These are phyloP conservation scores for Diaporthe sp. DNA, from an alignment of 2,329 filamentous ascomycete species.

Conservation along the genomic window DNA sequence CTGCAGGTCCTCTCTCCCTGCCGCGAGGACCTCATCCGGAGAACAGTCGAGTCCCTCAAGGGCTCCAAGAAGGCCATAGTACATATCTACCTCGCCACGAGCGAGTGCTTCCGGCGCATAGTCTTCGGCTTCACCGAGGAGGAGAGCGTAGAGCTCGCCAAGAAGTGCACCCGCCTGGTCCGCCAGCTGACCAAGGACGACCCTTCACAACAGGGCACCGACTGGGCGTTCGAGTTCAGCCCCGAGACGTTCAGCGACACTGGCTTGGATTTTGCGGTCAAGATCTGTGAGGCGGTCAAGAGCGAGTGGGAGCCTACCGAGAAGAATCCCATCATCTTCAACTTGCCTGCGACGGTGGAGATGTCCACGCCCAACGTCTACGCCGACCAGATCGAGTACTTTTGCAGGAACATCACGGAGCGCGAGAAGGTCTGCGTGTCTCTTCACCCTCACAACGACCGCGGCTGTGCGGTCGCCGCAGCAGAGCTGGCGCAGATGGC, in stretches of 20 bases:
- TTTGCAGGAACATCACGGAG: conserved; percentile 87
- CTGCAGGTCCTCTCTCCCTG: conserved; percentile 94
- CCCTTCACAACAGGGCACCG: conserved; percentile 67
- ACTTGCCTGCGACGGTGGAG: conserved; percentile 95
- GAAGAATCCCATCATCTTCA: conserved; percentile 92
- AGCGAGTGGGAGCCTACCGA: conserved; percentile 87
- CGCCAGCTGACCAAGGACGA: conserved; percentile 90
- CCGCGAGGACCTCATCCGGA: conserved; percentile 88
- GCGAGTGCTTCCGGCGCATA: conserved; percentile 92
- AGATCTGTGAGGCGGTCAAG: conserved; percentile 94
- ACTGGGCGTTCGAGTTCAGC: conserved; percentile 87
- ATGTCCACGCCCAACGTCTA: conserved; percentile 95
- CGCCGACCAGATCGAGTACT: conserved; percentile 96
- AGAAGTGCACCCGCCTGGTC: conserved; percentile 88
- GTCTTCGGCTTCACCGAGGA: conserved; percentile 91
- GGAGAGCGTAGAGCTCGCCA: conserved; percentile 84
- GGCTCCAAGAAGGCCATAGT: conserved; percentile 95
- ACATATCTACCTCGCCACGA: conserved; percentile 96
- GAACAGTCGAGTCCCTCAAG: conserved; percentile 89
- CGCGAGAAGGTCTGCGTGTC: conserved; percentile 90
- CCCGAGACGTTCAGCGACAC: conserved; percentile 94
- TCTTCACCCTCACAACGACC: conserved; percentile 94
- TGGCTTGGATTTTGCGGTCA: conserved; percentile 83
- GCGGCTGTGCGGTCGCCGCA: conserved; percentile 89
- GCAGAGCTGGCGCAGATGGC: conserved; percentile 97